Evolutionary conservation across 495 filamentous ascomycete species (phyloP).

Genomic region (Tetracladium setigerum): DNA sequence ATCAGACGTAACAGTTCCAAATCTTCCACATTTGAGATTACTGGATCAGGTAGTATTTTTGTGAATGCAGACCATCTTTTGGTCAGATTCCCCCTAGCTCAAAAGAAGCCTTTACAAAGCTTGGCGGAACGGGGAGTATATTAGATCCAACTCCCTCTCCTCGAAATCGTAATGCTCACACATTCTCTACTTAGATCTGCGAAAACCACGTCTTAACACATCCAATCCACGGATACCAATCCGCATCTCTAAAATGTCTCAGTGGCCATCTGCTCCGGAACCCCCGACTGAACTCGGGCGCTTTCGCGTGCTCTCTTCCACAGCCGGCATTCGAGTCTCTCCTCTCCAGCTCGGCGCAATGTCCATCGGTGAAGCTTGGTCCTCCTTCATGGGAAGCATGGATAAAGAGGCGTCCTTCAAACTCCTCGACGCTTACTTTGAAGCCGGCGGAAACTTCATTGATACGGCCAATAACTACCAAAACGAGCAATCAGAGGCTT

Average conservation of each 20-base stretch:
- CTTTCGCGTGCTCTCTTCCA: conserved; percentile 51
- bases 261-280: conserved; percentile 15
- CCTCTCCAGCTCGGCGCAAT: conserved; percentile 56
- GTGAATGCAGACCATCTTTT: too few relatives aligned
- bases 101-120: too few relatives aligned
- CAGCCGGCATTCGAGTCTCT: conserved; percentile 51
- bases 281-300: conserved; percentile 46
- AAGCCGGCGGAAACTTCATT: conserved; percentile 61
- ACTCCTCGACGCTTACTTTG: conserved; percentile 50
- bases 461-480: conserved; percentile 65
- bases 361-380: conserved; percentile 46
- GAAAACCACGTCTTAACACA: too few relatives aligned
- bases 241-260: conserved; percentile 23
- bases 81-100: too few relatives aligned
- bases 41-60: too few relatives aligned
- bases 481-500: conserved; percentile 49
- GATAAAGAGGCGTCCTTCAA: conserved; percentile 46
- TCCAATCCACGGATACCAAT: too few relatives aligned
- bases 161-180: too few relatives aligned
- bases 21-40: too few relatives aligned
- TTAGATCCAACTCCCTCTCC: too few relatives aligned
- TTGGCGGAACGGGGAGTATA: too few relatives aligned
- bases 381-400: conserved; percentile 34
- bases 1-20: too few relatives aligned
- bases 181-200: too few relatives aligned